Evolutionary conservation across 495 filamentous ascomycete genomes (phyloP).

Genomic region (Trichodelitschia bisporula): DNA sequence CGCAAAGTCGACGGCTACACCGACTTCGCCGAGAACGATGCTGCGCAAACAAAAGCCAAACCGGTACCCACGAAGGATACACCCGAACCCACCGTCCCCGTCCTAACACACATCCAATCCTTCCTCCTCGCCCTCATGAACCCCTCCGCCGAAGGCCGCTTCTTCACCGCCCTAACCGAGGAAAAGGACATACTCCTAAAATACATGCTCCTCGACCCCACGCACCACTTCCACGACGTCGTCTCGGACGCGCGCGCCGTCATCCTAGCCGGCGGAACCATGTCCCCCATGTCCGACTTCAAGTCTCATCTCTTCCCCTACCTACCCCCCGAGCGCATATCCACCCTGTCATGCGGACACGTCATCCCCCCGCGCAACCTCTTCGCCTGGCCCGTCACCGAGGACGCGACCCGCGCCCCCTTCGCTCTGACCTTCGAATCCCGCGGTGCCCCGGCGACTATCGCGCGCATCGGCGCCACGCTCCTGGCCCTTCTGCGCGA

Average conservation of each 20-base stretch:
- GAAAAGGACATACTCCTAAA: constrained; percentile 34
- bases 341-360: constrained; percentile 77
- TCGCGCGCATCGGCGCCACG: constrained; percentile 48
- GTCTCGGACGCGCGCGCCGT: constrained; percentile 71
- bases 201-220: constrained; percentile 86
- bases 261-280: constrained; percentile 82
- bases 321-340: constrained; percentile 33
- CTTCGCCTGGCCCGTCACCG: constrained; percentile 38
- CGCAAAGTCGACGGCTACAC: constrained; percentile 83
- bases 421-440: constrained; percentile 79
- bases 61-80: no score
- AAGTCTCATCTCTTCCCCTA: constrained; percentile 63
- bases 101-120: constrained; percentile 59
- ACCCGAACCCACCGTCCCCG: constrained; percentile 29
- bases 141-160: constrained; percentile 60
- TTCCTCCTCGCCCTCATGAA: constrained; percentile 74
- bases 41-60: constrained; percentile 7
- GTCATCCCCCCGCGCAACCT: constrained; percentile 72
- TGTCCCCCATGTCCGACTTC: constrained; percentile 93
- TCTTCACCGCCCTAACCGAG: constrained; percentile 38
- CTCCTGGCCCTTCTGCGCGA: constrained; percentile 42
- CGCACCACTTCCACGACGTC: constrained; percentile 71
- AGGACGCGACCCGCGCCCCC: constrained; percentile 26
- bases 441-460: constrained; percentile 36
- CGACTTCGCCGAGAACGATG: constrained; percentile 27